phyloP scores from a whole-genome alignment of 768 basidiomycete species.

The Fomitopsis serialis region DNA sequence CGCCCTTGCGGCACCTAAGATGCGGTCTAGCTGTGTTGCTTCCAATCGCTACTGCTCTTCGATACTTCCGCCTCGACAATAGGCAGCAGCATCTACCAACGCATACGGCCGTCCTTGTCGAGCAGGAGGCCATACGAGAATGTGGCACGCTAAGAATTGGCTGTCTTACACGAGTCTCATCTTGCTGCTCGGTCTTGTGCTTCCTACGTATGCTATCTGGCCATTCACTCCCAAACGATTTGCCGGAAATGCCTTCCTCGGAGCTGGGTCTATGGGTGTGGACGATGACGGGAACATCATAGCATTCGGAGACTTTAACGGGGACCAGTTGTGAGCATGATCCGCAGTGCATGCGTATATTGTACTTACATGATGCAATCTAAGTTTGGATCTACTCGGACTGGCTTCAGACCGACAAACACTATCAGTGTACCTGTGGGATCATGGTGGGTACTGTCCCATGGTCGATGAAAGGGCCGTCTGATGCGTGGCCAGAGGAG shows the following conservation, averaged over 20 bases:
- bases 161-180: neutral
- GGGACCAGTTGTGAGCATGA: slow-evolving; percentile 81
- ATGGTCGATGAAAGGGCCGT: neutral
- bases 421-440: slow-evolving; percentile 76
- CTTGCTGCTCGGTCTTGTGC: neutral
- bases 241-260: slow-evolving; percentile 71
- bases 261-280: slow-evolving; percentile 77
- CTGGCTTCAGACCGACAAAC: slow-evolving; percentile 73
- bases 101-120: too few species aligned
- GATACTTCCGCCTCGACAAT: too few species aligned
- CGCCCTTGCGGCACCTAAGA: too few species aligned
- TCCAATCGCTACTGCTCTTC: too few species aligned
- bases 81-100: too few species aligned
- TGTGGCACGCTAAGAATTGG: neutral
- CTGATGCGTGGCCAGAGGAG: slow-evolving; percentile 35
- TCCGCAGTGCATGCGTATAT: neutral
- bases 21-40: neutral
- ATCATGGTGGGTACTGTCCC: slow-evolving; percentile 52
- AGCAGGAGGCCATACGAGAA: too few species aligned
- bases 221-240: slow-evolving; percentile 87
- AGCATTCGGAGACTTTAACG: slow-evolving; percentile 94
- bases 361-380: neutral
- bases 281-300: slow-evolving; percentile 66
- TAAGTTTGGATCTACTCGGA: slow-evolving; percentile 76
- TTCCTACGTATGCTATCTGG: slow-evolving; percentile 44